Conservation (phyloP, 352 stramenopile genomes). For the Peronospora tabacina region DNA sequence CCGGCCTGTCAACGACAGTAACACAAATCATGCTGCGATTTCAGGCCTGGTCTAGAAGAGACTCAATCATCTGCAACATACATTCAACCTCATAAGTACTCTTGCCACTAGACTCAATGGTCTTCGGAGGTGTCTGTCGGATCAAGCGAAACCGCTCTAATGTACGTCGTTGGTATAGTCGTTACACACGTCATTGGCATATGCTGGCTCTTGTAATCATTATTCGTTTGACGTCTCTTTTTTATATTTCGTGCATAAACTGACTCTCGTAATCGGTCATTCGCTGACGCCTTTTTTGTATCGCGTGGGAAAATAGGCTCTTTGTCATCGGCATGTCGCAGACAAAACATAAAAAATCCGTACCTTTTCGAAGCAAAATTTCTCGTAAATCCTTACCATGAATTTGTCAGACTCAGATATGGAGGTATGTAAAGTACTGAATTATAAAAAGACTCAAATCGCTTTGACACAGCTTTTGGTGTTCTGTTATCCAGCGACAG, state of each 20-base stretch:
- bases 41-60: constrained; percentile 40
- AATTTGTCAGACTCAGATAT: too few species aligned
- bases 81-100: constrained; percentile 57
- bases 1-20: constrained; percentile 37
- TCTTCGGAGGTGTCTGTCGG: constrained; percentile 51
- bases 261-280: constrained; percentile 31
- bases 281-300: not conserved
- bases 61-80: constrained; percentile 35
- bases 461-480: too few species aligned
- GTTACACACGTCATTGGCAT: constrained; percentile 66
- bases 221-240: not conserved
- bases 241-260: too few species aligned
- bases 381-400: too few species aligned
- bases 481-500: too few species aligned
- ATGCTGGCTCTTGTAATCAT: constrained; percentile 36
- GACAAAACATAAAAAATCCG: not conserved
- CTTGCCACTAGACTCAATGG: constrained; percentile 38
- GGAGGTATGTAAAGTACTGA: too few species aligned
- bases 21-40: constrained; percentile 32
- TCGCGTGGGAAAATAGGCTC: not conserved
- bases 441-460: too few species aligned
- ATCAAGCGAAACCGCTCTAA: constrained; percentile 52
- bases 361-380: too few species aligned
- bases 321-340: not conserved
- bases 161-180: constrained; percentile 46